phyloP scores from a whole-genome alignment of 768 basidiomycete genomes.

The Hygrocybe punicea region DNA sequence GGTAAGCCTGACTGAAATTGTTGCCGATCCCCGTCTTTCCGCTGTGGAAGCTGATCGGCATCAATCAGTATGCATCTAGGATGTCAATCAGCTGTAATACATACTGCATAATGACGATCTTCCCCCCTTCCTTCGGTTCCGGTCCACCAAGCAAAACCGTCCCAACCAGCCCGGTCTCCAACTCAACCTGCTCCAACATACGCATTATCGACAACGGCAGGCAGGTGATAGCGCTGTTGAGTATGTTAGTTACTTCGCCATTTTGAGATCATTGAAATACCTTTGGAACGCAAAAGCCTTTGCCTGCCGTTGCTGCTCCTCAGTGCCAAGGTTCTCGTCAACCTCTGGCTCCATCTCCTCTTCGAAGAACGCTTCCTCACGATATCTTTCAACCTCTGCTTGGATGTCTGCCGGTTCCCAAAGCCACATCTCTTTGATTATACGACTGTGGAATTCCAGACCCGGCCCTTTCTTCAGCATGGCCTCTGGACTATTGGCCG shows the following conservation, averaged over 20 bases:
- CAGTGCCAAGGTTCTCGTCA: too few relatives aligned
- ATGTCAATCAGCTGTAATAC: not conserved
- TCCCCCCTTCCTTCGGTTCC: not conserved
- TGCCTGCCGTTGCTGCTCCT: not conserved
- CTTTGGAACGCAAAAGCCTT: not conserved
- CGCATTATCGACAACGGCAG: not conserved
- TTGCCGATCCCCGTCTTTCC: not conserved
- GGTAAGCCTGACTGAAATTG: not conserved
- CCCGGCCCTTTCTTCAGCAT: not conserved
- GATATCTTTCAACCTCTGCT: not conserved
- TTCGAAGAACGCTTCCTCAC: too few relatives aligned
- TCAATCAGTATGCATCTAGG: too few relatives aligned
- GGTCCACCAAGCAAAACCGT: conserved; percentile 1
- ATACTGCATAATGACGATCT: not conserved
- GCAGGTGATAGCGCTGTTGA: not conserved
- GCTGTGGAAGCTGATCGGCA: not conserved
- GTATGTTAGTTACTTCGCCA: too few relatives aligned
- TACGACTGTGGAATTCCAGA: not conserved
- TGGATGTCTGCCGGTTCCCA: not conserved
- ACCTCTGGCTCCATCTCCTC: too few relatives aligned
- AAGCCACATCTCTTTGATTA: not conserved
- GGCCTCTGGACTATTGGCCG: too few relatives aligned
- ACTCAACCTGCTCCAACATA: not conserved
- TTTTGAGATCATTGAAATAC: not conserved
- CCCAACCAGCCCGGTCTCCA: not conserved